phyloP scores from a whole-genome alignment of 2,329 filamentous ascomycete genomes.

The Emergomyces orientalis region DNA sequence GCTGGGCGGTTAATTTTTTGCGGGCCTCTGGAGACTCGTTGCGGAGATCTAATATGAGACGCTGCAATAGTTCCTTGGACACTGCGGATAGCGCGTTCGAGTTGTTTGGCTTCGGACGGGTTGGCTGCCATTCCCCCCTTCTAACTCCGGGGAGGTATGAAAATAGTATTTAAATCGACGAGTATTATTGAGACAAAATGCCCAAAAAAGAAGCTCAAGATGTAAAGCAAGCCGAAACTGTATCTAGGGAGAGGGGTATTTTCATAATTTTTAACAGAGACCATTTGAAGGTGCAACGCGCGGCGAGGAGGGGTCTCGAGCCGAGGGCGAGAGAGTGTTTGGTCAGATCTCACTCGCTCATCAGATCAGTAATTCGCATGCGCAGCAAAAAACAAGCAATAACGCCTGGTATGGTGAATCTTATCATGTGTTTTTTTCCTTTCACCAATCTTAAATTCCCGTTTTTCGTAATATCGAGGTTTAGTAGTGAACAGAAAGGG shows the following conservation, averaged over 20 bases:
- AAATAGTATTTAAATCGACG: not conserved
- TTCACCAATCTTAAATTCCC: not conserved
- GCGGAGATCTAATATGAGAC: not conserved
- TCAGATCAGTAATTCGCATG: not conserved
- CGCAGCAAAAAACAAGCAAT: not conserved
- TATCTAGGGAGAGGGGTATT: not conserved
- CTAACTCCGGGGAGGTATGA: not conserved
- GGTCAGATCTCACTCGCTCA: not conserved
- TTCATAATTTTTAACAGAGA: not conserved
- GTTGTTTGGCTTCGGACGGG: not conserved
- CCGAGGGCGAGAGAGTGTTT: not conserved
- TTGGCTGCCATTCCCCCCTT: not conserved
- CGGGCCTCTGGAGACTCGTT: not conserved
- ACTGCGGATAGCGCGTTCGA: not conserved
- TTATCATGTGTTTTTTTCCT: not conserved
- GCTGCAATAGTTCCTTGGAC: not conserved
- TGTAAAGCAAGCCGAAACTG: not conserved
- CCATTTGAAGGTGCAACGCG: not conserved
- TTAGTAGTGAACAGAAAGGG: too few species aligned
- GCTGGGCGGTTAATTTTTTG: not conserved
- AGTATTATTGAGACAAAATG: not conserved
- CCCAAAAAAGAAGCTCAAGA: not conserved
- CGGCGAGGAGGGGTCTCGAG: not conserved
- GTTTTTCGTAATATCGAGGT: not conserved
- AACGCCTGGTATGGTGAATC: not conserved